Conservation (phyloP, 23 red algal species). For the Cyanidium caldarium region DNA sequence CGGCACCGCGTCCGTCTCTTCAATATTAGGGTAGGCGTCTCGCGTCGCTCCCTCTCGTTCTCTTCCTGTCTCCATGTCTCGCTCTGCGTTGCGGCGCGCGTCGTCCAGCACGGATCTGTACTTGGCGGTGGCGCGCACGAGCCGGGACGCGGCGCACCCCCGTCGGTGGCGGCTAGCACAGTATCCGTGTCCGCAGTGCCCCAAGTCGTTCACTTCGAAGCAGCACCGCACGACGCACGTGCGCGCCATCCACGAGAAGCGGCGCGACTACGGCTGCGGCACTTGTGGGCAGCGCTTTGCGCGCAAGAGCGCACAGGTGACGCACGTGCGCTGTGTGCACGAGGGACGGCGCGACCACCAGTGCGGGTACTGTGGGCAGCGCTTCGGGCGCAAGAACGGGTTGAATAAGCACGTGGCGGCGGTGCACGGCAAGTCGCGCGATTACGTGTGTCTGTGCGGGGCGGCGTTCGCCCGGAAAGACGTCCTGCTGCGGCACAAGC, state of each 20-base stretch:
- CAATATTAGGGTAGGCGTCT: too few species aligned
- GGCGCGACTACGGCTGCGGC: not conserved
- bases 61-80: too few species aligned
- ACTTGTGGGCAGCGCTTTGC: not conserved
- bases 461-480: not conserved
- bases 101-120: too few species aligned
- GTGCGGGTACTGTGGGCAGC: not conserved
- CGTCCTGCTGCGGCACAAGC: not conserved
- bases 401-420: constrained; percentile 1
- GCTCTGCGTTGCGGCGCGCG: too few species aligned
- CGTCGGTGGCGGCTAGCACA: too few species aligned
- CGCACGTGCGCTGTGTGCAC: not conserved
- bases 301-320: not conserved
- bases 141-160: too few species aligned
- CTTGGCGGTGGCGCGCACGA: too few species aligned
- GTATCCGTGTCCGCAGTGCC: not conserved
- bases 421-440: not conserved
- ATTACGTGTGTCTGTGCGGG: not conserved
- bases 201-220: constrained; percentile 2
- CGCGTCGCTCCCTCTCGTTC: too few species aligned
- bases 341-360: constrained; percentile 3
- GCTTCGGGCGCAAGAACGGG: not conserved
- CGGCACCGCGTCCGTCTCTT: too few species aligned
- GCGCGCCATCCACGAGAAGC: constrained; percentile 4
- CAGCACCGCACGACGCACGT: constrained; percentile 2